A percentile compares a stretch with the other conserved stretches of the same genome.
Evolutionary conservation across 2,329 filamentous ascomycete genomes (phyloP).

Genomic region (Penicillium fuscoglaucum): DNA sequence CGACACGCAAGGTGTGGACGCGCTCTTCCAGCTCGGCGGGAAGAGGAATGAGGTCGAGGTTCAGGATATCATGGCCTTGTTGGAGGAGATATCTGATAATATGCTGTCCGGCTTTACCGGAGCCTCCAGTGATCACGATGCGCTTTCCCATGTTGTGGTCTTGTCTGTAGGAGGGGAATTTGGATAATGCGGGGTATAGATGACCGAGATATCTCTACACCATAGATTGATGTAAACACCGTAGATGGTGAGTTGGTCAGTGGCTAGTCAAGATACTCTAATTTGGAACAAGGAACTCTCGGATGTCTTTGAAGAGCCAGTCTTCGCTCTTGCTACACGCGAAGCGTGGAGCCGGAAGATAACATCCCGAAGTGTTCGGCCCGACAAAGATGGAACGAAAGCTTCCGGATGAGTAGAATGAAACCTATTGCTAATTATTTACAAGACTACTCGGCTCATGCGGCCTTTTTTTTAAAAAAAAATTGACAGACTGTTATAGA

Average conservation of each 20-base stretch:
- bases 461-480: too few relatives aligned
- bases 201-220: too few relatives aligned
- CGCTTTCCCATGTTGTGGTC: constrained; percentile 36
- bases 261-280: background rate
- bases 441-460: background rate
- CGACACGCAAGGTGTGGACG: constrained; percentile 57
- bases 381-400: constrained; percentile 5
- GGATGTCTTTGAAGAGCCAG: background rate
- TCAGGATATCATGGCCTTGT: constrained; percentile 55
- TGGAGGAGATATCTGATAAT: constrained; percentile 55
- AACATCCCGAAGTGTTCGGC: constrained; percentile 3
- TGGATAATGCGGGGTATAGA: constrained; percentile 1
- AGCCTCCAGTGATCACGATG: constrained; percentile 57
- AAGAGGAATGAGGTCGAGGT: constrained; percentile 55
- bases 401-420: background rate
- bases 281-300: background rate
- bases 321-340: background rate
- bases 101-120: constrained; percentile 57
- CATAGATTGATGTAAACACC: background rate
- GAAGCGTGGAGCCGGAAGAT: constrained; percentile 2
- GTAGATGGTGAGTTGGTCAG: background rate
- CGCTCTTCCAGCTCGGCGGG: constrained; percentile 36
- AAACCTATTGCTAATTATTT: background rate
- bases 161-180: background rate
- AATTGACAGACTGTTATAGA: too few relatives aligned